Evolutionary conservation across 2,329 filamentous ascomycete genomes (phyloP).

Genomic region (Exophiala alcalophila): DNA sequence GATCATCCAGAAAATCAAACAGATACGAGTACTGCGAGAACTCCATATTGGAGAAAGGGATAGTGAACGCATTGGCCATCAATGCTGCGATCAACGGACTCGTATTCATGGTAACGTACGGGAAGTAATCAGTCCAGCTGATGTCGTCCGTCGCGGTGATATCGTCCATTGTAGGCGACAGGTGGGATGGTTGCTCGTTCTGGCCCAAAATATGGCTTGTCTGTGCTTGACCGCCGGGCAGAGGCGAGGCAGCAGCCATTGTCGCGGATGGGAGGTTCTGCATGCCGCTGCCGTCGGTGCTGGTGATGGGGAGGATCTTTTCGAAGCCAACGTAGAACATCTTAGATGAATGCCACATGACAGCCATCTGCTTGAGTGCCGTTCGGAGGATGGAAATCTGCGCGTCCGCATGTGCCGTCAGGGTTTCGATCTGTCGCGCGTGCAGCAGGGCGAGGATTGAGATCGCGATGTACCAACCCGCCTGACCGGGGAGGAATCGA

Average conservation of each 20-base stretch:
- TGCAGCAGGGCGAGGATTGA: slow-evolving; percentile 44
- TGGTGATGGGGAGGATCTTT: background rate
- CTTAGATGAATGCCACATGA: slow-evolving; percentile 40
- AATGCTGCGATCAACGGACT: slow-evolving; percentile 2
- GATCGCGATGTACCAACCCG: slow-evolving; percentile 45
- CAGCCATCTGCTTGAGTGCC: slow-evolving; percentile 35
- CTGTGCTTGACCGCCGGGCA: too few relatives aligned
- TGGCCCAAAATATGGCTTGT: too few relatives aligned
- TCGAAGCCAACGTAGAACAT: slow-evolving; percentile 35
- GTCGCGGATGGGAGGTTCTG: background rate
- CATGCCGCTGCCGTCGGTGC: background rate
- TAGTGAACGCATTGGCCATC: background rate
- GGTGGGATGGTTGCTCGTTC: background rate
- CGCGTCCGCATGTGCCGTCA: slow-evolving; percentile 33
- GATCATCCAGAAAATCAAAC: slow-evolving; percentile 7
- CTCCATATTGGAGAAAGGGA: slow-evolving; percentile 1
- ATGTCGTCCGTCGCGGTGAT: background rate
- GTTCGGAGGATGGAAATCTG: slow-evolving; percentile 36
- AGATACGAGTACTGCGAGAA: slow-evolving; percentile 3
- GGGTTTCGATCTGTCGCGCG: slow-evolving; percentile 34
- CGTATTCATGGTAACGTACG: slow-evolving; percentile 1
- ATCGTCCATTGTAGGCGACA: background rate
- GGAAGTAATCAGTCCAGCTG: background rate
- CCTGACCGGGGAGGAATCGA: slow-evolving; percentile 44
- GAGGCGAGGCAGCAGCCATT: background rate